phyloP scores from a whole-genome alignment of 768 basidiomycete genomes.

The Suillus ampliporus region DNA sequence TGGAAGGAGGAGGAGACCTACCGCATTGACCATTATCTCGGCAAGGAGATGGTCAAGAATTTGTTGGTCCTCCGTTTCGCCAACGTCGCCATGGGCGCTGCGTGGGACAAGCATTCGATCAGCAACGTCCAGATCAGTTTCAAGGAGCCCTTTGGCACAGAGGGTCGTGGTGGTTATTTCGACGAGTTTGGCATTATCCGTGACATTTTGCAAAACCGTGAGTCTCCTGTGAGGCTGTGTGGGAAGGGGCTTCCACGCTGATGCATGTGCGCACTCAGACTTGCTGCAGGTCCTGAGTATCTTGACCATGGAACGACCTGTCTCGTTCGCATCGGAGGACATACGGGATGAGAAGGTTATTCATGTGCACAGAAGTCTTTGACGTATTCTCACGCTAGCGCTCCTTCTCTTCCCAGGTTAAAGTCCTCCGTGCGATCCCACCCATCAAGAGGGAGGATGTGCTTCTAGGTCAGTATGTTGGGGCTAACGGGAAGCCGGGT shows the following conservation, averaged over 20 bases:
- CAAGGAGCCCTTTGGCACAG: constrained; percentile 99
- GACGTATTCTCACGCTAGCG: constrained; percentile 24
- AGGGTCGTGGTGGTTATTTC: constrained; percentile 99
- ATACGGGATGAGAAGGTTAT: constrained; percentile 97
- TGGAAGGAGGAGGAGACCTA: constrained; percentile 98
- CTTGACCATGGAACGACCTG: constrained; percentile 97
- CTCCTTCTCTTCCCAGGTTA: constrained; percentile 66
- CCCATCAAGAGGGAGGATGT: constrained; percentile 79
- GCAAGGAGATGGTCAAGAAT: constrained; percentile 99
- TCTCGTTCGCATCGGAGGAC: constrained; percentile 96
- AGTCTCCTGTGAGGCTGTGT: constrained; percentile 42
- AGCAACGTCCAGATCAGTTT: constrained; percentile 98
- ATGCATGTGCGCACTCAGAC: constrained; percentile 55
- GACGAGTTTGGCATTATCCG: constrained; percentile 99
- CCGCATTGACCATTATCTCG: constrained; percentile 99
- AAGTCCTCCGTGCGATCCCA: constrained; percentile 91
- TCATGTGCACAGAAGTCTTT: constrained; percentile 13
- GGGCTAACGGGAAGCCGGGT: constrained; percentile 93
- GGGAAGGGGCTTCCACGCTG: constrained; percentile 18
- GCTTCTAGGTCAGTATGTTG: constrained; percentile 93
- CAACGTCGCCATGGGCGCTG: constrained; percentile 85
- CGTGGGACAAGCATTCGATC: constrained; percentile 96
- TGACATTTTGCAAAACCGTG: constrained; percentile 97
- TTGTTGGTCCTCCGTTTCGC: constrained; percentile 94
- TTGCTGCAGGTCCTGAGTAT: constrained; percentile 93